Evolutionary conservation across 2,329 filamentous ascomycete genomes (phyloP).

Genomic region (Thielaviopsis euricoi): DNA sequence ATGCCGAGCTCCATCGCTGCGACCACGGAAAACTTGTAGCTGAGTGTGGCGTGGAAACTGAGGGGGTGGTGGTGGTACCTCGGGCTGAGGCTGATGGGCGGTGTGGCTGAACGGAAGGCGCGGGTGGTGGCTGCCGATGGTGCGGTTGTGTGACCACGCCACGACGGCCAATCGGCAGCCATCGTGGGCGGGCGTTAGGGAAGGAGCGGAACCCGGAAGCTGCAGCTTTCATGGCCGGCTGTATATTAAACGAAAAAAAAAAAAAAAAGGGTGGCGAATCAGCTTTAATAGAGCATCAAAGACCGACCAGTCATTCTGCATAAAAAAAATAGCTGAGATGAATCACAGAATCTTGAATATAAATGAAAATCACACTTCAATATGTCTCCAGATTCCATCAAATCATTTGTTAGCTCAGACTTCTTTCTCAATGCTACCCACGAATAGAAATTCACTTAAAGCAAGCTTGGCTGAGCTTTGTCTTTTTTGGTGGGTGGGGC

Average conservation of each 20-base stretch:
- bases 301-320: too few species aligned
- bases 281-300: too few species aligned
- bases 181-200: background rate
- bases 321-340: too few species aligned
- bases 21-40: background rate
- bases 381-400: too few species aligned
- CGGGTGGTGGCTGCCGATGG: background rate
- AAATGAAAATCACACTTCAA: too few species aligned
- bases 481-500: background rate
- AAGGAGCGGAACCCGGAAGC: background rate
- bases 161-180: background rate
- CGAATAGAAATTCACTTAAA: too few species aligned
- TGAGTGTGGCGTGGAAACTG: background rate
- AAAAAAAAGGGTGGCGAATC: too few species aligned
- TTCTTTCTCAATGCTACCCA: too few species aligned
- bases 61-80: too few species aligned
- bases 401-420: too few species aligned
- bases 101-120: background rate
- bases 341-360: too few species aligned
- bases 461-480: too few species aligned
- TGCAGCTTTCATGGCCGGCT: background rate
- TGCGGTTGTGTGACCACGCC: background rate
- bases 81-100: background rate
- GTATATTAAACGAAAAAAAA: background rate
- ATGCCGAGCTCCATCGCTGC: background rate